Evolutionary conservation across 179 eudicot species (phyloP).

Genomic region (Camellia oleifera): DNA sequence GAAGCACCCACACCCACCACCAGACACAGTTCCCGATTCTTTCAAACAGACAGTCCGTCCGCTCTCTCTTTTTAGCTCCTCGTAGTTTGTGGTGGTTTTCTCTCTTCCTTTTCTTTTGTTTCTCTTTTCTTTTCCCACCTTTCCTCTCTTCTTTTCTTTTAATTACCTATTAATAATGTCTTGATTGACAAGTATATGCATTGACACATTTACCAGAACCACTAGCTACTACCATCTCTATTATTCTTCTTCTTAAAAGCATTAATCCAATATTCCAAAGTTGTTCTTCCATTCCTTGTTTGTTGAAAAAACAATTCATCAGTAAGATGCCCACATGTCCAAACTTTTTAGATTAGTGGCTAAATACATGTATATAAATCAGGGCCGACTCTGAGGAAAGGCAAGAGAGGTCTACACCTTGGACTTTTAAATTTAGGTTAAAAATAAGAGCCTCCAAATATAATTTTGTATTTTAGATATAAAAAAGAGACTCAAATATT

Average conservation of each 20-base stretch:
- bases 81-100: constrained; percentile 26
- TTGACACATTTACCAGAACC: background rate
- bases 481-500: too few relatives aligned
- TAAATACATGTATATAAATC: background rate
- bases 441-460: too few relatives aligned
- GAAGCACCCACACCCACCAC: background rate
- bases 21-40: constrained; percentile 28
- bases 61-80: constrained; percentile 34
- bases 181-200: background rate
- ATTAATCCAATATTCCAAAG: background rate
- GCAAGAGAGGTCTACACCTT: background rate
- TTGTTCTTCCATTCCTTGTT: constrained; percentile 12
- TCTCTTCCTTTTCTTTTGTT: background rate
- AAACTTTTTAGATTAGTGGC: constrained; percentile 5
- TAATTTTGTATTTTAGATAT: too few relatives aligned
- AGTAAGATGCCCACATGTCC: background rate
- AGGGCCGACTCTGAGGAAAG: too few relatives aligned
- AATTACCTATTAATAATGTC: too few relatives aligned
- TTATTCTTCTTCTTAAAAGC: constrained; percentile 9
- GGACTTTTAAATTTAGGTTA: too few relatives aligned
- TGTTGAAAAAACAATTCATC: constrained; percentile 2
- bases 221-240: background rate
- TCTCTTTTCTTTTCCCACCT: background rate
- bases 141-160: background rate
- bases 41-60: constrained; percentile 61